Evolutionary conservation across 2,329 filamentous ascomycete genomes (phyloP).

Genomic region (Monilinia vaccinii-corymbosi): DNA sequence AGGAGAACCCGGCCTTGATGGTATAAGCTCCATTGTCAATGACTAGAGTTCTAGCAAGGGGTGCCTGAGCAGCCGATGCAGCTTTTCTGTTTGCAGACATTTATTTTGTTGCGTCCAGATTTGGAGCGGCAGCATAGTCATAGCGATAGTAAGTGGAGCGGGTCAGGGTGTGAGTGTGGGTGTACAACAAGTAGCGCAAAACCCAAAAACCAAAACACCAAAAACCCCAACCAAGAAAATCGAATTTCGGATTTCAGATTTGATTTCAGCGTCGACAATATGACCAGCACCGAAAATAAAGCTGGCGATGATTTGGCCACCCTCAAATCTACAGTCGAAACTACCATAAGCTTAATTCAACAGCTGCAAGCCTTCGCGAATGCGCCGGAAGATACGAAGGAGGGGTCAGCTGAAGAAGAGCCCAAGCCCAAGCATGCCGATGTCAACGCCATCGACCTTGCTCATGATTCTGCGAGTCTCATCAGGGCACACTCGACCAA

Average conservation of each 20-base stretch:
- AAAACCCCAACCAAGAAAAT: slow-evolving; percentile 4
- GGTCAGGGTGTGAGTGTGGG: background rate
- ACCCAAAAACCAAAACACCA: no score
- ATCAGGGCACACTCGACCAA: slow-evolving; percentile 81
- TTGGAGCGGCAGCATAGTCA: background rate
- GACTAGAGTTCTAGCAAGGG: slow-evolving; percentile 63
- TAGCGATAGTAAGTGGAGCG: background rate
- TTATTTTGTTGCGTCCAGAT: background rate
- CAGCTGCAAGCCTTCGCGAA: slow-evolving; percentile 19
- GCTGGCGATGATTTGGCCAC: slow-evolving; percentile 15
- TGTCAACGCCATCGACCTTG: slow-evolving; percentile 54
- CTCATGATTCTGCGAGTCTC: slow-evolving; percentile 62
- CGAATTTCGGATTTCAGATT: background rate
- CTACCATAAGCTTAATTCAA: slow-evolving; percentile 18
- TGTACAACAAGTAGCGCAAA: background rate
- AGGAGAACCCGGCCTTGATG: slow-evolving; percentile 74
- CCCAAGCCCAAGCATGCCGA: slow-evolving; percentile 9
- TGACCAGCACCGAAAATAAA: slow-evolving; percentile 13
- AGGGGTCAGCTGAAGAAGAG: slow-evolving; percentile 6
- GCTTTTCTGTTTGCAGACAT: slow-evolving; percentile 35
- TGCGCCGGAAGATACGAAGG: background rate
- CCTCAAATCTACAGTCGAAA: slow-evolving; percentile 22
- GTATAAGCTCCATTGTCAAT: slow-evolving; percentile 90
- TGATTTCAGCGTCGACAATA: slow-evolving; percentile 1
- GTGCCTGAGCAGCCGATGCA: slow-evolving; percentile 40